Conservation (phyloP, 129 eudicot genomes). For the Apium graveolens region DNA sequence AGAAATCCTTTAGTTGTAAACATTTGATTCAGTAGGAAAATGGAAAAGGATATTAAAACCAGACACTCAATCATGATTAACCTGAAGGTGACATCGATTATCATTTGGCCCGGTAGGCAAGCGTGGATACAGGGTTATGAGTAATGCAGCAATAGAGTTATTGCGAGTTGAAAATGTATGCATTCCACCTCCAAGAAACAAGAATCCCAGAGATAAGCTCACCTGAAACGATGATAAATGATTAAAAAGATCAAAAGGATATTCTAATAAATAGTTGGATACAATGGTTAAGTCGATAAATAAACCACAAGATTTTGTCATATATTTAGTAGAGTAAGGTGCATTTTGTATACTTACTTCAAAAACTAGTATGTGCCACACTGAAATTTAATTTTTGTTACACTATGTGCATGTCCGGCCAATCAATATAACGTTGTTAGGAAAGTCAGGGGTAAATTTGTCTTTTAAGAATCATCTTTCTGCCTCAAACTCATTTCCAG, state of each 20-base stretch:
- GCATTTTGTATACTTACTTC: too few species aligned
- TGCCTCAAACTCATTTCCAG: too few species aligned
- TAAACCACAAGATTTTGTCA: not conserved
- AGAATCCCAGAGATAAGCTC: slow-evolving; percentile 88
- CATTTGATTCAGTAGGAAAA: not conserved
- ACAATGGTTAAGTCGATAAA: not conserved
- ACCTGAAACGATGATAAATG: slow-evolving; percentile 39
- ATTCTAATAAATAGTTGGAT: not conserved
- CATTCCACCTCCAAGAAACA: slow-evolving; percentile 99
- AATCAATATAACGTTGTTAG: too few species aligned
- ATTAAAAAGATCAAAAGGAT: slow-evolving; percentile 2
- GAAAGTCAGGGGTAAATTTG: too few species aligned
- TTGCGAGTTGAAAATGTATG: slow-evolving; percentile 78
- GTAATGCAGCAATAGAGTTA: slow-evolving; percentile 72
- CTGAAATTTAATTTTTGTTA: too few species aligned
- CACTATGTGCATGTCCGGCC: too few species aligned
- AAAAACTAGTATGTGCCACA: too few species aligned
- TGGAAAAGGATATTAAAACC: not conserved
- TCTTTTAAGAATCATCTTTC: too few species aligned
- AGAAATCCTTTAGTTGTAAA: not conserved
- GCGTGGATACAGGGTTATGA: slow-evolving; percentile 88
- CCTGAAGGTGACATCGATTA: slow-evolving; percentile 99
- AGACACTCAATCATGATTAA: slow-evolving; percentile 13
- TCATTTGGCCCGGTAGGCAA: slow-evolving; percentile 98
- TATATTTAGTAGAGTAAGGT: not conserved